Conservation (phyloP, 2,329 filamentous ascomycete species). For the Magnaporthiopsis poae region DNA sequence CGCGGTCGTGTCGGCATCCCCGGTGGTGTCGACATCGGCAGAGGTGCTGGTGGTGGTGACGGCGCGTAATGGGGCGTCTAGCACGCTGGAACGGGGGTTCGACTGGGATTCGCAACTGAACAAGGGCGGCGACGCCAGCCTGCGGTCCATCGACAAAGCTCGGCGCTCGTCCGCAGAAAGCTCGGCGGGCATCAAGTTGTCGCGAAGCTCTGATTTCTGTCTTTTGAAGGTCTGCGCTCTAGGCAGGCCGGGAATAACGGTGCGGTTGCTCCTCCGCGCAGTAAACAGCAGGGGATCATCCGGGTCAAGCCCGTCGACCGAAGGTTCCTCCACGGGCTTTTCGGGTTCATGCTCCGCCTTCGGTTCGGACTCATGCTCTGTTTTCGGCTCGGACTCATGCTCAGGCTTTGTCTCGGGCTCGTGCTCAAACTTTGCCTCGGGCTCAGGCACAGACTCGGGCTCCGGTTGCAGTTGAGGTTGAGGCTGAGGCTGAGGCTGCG, state of each 20-base stretch:
- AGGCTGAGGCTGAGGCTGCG: constrained; percentile 19
- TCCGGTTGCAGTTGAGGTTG: constrained; percentile 18
- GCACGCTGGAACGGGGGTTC: constrained; percentile 39
- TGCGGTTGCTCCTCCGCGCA: constrained; percentile 38
- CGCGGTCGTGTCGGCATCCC: not conserved
- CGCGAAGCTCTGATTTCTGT: constrained; percentile 70
- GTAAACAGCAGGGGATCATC: constrained; percentile 25
- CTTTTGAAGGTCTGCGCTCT: constrained; percentile 70
- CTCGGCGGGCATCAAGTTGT: constrained; percentile 58
- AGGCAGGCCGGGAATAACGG: constrained; percentile 69
- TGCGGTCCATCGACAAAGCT: constrained; percentile 56
- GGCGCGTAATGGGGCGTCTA: constrained; percentile 26
- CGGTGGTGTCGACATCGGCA: not conserved
- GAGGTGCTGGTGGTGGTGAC: not conserved
- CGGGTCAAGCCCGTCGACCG: constrained; percentile 14
- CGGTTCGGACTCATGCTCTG: not conserved
- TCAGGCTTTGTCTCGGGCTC: too few species aligned
- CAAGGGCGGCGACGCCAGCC: constrained; percentile 25
- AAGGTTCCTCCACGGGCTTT: constrained; percentile 17
- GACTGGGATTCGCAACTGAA: constrained; percentile 24
- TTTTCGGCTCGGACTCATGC: not conserved
- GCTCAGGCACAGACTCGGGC: constrained; percentile 13
- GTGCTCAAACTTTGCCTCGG: constrained; percentile 6
- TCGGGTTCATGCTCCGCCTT: constrained; percentile 27
- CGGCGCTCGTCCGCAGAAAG: constrained; percentile 58